Conservation (phyloP, 129 eudicot species). For the Helichrysum umbraculigerum region DNA sequence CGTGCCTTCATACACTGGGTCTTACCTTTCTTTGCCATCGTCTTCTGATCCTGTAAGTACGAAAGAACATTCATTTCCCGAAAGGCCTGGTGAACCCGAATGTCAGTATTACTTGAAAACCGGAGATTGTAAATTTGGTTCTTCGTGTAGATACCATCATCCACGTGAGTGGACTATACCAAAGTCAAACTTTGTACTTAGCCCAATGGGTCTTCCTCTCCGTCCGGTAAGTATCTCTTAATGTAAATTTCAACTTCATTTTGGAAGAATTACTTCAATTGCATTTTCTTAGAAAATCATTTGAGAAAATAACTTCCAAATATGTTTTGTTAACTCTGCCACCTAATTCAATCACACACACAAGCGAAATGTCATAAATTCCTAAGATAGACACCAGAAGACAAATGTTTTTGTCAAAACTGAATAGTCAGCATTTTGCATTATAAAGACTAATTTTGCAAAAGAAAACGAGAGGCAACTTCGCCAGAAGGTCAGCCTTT, state of each 20-base stretch:
- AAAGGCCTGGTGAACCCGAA: conserved; percentile 91
- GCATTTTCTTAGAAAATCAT: neutral
- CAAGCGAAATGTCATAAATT: neutral
- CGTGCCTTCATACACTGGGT: conserved; percentile 62
- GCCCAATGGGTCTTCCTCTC: conserved; percentile 92
- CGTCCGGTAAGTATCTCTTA: conserved; percentile 67
- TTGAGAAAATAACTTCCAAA: neutral
- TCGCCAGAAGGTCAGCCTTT: neutral
- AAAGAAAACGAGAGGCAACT: neutral
- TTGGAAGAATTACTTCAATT: neutral
- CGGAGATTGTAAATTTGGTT: conserved; percentile 88
- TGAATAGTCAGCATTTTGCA: too few species aligned
- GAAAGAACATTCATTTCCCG: conserved; percentile 63
- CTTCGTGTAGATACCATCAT: conserved; percentile 91
- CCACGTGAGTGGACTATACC: conserved; percentile 63
- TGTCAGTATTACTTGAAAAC: conserved; percentile 83
- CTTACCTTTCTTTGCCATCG: conserved; percentile 58
- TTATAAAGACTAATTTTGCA: neutral
- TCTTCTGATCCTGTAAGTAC: conserved; percentile 49
- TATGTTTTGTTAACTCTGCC: neutral
- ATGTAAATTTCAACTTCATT: neutral
- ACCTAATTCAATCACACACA: neutral
- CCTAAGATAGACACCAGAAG: neutral
- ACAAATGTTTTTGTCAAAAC: neutral
- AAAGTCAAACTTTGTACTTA: conserved; percentile 49